Evolutionary conservation across 2,329 filamentous ascomycete genomes (phyloP).

Genomic region (Cephalotrichum gorgonifer): DNA sequence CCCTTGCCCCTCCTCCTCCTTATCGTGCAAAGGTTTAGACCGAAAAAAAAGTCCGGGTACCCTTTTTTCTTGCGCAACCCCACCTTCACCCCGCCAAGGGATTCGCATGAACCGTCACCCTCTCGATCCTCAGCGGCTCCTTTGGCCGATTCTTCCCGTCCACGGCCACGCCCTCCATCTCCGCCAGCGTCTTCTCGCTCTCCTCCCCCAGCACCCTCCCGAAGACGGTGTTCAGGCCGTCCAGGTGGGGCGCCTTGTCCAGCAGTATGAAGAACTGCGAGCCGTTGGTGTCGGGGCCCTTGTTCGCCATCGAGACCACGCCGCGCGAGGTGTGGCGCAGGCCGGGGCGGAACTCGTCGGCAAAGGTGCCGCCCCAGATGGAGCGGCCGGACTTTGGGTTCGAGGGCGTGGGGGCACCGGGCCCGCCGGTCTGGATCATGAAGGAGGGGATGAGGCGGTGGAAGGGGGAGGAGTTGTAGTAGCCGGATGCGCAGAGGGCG

Average conservation of each 20-base stretch:
- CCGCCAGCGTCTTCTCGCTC: conserved; percentile 53
- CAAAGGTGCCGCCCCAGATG: conserved; percentile 65
- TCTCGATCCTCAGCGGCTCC: conserved; percentile 55
- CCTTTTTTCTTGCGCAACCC: not conserved
- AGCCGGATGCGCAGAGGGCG: conserved; percentile 69
- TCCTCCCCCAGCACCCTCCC: conserved; percentile 62
- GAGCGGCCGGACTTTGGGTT: conserved; percentile 60
- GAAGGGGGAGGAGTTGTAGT: conserved; percentile 66
- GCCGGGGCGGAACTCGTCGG: conserved; percentile 68
- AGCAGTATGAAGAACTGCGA: conserved; percentile 77
- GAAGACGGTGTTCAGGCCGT: conserved; percentile 78
- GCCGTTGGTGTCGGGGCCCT: conserved; percentile 62
- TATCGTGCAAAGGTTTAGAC: not conserved
- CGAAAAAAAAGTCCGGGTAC: too few species aligned
- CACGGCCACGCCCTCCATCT: conserved; percentile 60
- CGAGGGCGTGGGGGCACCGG: conserved; percentile 41
- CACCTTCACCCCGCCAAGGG: conserved; percentile 53
- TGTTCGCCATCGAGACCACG: conserved; percentile 70
- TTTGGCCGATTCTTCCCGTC: conserved; percentile 71
- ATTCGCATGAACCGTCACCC: conserved; percentile 68
- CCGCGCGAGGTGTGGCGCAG: conserved; percentile 59
- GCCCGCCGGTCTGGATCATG: conserved; percentile 69
- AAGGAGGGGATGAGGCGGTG: conserved; percentile 73
- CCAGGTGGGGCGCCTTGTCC: conserved; percentile 67
- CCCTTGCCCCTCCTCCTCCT: not conserved